Evolutionary conservation across 2,329 filamentous ascomycete genomes (phyloP), one percentile per base, ranked within the genome.

Genomic region (Hypoxylon sp.): DNA sequence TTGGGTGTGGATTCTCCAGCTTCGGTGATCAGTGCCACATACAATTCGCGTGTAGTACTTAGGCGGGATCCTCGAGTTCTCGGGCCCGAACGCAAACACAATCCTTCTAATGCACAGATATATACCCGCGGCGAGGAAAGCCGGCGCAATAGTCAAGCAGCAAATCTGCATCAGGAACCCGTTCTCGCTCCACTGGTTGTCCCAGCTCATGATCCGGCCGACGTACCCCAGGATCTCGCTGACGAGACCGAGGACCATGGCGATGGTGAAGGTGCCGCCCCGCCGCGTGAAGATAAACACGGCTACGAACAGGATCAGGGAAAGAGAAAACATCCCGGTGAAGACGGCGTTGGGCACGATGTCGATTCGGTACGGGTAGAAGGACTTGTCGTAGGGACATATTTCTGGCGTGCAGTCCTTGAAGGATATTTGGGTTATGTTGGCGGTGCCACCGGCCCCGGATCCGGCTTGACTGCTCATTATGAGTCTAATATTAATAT

Each of bases 121-220:
- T 44, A 92, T 84, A 1, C 84, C 87, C 0, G 88, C 90, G 8
- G 88, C 85, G 76, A 91, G 82, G 74, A 91, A 91, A 1, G 89
- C 89, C 0, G 90, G 90, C 0, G 83, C 89, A 65, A 91, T 85
- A 3, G 89, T 91, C 63, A 92, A 81, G 70, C 85, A 87, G 74
- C 87, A 84, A 39, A 90, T 85, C 75, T 91, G 88, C 39, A 89
- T 85, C 61, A 86, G 73, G 76, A 87, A 87, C 19, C 80, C 79
- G 44, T 78, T 76, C 68, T 82, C 75, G n/a, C 73, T 71, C 81
- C 83, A 90, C 3, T 83, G 84, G 73, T 91, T 85, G 39, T 83
- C 54, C 74, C 84, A 84, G 74, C 87, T 84, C 73, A 85, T 79
- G 33, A 91, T 79, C 9, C 90, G 83, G 2, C 86, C 89, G 0